Evolutionary conservation across 2,329 filamentous ascomycete species (phyloP).

Genomic region (Apiospora sp.): DNA sequence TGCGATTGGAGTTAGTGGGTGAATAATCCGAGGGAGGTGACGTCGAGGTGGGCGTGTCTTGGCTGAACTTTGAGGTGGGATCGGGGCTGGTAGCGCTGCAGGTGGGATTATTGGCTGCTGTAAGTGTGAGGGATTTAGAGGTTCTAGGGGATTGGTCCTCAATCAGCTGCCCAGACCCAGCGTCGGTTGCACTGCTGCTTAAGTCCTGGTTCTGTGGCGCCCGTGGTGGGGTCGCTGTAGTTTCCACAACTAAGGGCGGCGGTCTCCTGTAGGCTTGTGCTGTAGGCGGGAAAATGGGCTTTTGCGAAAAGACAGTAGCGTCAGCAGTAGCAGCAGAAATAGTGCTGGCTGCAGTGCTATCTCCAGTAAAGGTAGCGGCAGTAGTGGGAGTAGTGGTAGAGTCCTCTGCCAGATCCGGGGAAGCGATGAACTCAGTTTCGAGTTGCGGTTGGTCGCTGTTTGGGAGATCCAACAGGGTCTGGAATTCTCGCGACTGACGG

Average conservation of each 20-base stretch:
- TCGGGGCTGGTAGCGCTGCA: conserved; percentile 16
- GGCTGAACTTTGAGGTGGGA: neutral
- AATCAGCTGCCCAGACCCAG: conserved; percentile 11
- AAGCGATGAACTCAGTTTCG: neutral
- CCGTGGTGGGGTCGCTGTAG: conserved; percentile 27
- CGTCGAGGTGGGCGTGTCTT: conserved; percentile 22
- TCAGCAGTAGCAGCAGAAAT: neutral
- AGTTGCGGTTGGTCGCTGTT: conserved; percentile 4
- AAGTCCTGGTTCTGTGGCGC: conserved; percentile 5
- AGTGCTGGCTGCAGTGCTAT: neutral
- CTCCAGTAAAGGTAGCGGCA: neutral
- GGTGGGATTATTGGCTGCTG: conserved; percentile 15
- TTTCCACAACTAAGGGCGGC: conserved; percentile 26
- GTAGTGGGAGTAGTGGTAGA: neutral
- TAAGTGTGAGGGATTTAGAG: conserved; percentile 28
- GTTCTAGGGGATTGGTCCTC: conserved; percentile 20
- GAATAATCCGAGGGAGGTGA: conserved; percentile 25
- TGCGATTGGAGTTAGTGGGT: conserved; percentile 17
- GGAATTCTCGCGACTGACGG: conserved; percentile 64
- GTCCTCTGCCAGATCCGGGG: conserved; percentile 20
- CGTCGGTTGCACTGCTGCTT: neutral
- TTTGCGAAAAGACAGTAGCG: neutral
- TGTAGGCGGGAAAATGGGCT: neutral
- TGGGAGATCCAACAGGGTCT: conserved; percentile 38
- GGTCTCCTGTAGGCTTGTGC: conserved; percentile 9